Evolutionary conservation across 805 yeast species (phyloP), one percentile per base, ranked within the genome.

Genomic region (Starmerella potacharoeniae): DNA sequence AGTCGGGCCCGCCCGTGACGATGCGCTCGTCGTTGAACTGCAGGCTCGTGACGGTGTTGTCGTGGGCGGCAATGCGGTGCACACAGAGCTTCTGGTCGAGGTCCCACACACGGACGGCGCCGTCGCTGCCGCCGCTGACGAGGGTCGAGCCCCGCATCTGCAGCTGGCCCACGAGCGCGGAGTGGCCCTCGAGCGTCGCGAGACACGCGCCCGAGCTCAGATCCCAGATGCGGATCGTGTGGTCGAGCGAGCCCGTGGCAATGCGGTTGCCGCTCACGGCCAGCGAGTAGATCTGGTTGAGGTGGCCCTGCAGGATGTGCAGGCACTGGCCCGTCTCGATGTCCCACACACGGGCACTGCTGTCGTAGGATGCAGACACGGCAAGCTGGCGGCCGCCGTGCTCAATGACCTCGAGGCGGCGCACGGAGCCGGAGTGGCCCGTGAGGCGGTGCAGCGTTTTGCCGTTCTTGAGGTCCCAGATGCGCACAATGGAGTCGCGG

Each of bases 401-500:
- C 30, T 39, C 42, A 10, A 57, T 54, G 30, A 66, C 66, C 44
- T 61, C 64, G 55, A 93, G 86, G 60, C 87, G 79, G 22, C 90
- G 77, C 86, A 51, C 97, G 84, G 69, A 75, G 40, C 78, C 83
- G 28, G 77, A 73, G 34, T 87, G 89, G 14, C 89, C 90, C 55
- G 71, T 69, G 69, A 88, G 84, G 2, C 83, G 80, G 54, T 81
- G 78, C 17, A 84, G 64, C 68, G 96, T 87, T 62, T 79, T 79
- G 63, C 97, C 97, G 65, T 84, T 91, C 69, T 86, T 90, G 63
- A 91, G 84, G 30, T 91, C 95, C 98, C 98, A 93, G 81, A 93
- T 82, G 59, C 95, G 75, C 45, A 93, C 80, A 0, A 95, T 86
- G 36, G 87, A 80, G 69, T 93, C 98, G 66, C 95, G 95, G 33